Conservation (phyloP, 345 rosid genomes). For the Melastoma malabathricum region DNA sequence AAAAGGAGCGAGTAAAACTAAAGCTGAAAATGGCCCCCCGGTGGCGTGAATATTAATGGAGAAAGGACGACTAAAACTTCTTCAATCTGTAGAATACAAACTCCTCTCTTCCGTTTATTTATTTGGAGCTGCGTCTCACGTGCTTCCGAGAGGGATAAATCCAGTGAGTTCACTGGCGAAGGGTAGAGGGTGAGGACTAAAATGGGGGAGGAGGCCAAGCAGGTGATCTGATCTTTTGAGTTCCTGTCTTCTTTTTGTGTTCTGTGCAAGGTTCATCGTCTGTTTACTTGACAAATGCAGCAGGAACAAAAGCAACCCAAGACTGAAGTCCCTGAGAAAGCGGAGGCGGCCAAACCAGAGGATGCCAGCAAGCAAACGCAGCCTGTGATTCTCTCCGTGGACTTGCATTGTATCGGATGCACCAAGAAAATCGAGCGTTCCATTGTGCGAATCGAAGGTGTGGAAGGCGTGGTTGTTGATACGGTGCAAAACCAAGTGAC, state of each 20-base stretch:
- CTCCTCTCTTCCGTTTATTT: too few species aligned
- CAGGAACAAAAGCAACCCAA: neutral
- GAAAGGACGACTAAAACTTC: too few species aligned
- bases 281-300: neutral
- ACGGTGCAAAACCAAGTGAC: slow-evolving; percentile 73
- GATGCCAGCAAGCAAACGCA: slow-evolving; percentile 37
- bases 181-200: neutral
- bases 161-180: too few species aligned
- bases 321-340: slow-evolving; percentile 13
- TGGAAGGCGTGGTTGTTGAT: slow-evolving; percentile 58
- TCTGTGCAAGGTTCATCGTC: neutral
- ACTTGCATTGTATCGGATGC: slow-evolving; percentile 91
- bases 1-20: neutral
- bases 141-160: too few species aligned
- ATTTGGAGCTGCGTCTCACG: too few species aligned
- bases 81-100: too few species aligned
- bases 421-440: slow-evolving; percentile 81
- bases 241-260: neutral
- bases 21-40: too few species aligned
- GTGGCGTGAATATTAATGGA: too few species aligned
- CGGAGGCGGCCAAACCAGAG: slow-evolving; percentile 26
- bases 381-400: slow-evolving; percentile 56
- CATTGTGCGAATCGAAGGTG: slow-evolving; percentile 75
- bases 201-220: slow-evolving; percentile 77
- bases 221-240: slow-evolving; percentile 20